Evolutionary conservation across 371 early-diverging fungal genomes (phyloP).

Genomic region (Haplosporangium sp.): DNA sequence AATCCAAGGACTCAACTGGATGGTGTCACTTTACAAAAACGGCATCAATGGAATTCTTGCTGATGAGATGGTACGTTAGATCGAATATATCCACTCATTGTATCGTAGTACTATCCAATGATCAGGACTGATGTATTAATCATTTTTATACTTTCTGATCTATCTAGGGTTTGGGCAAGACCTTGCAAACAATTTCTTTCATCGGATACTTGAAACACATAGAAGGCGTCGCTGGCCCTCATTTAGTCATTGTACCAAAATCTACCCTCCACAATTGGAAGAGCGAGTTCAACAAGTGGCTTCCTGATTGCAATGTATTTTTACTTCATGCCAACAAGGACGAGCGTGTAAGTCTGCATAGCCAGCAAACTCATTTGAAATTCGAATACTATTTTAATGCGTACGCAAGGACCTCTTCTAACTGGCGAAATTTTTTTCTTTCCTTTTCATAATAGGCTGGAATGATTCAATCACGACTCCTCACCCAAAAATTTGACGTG

Average conservation of each 20-base stretch:
- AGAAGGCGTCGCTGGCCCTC: conserved; percentile 83
- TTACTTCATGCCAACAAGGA: conserved; percentile 95
- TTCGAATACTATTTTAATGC: no score
- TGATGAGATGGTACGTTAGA: conserved; percentile 94
- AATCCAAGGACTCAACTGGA: conserved; percentile 99
- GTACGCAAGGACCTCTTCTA: not conserved
- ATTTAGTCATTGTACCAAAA: conserved; percentile 97
- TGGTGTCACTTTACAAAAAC: conserved; percentile 96
- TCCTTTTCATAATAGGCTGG: conserved; percentile 56
- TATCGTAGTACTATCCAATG: not conserved
- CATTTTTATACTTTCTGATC: not conserved
- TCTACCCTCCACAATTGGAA: conserved; percentile 99
- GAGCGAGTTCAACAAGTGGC: conserved; percentile 94
- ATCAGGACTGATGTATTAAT: not conserved
- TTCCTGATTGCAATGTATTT: conserved; percentile 91
- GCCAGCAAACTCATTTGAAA: not conserved
- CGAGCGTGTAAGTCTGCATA: conserved; percentile 69
- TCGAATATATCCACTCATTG: not conserved
- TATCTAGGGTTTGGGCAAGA: conserved; percentile 96
- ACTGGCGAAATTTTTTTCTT: not conserved
- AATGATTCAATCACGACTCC: conserved; percentile 66
- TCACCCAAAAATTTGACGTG: conserved; percentile 87
- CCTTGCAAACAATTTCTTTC: conserved; percentile 97
- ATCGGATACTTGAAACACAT: conserved; percentile 93
- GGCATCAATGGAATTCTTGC: conserved; percentile 99